phyloP scores from a whole-genome alignment of 23 red algal genomes.

The Agarophyton chilense region DNA sequence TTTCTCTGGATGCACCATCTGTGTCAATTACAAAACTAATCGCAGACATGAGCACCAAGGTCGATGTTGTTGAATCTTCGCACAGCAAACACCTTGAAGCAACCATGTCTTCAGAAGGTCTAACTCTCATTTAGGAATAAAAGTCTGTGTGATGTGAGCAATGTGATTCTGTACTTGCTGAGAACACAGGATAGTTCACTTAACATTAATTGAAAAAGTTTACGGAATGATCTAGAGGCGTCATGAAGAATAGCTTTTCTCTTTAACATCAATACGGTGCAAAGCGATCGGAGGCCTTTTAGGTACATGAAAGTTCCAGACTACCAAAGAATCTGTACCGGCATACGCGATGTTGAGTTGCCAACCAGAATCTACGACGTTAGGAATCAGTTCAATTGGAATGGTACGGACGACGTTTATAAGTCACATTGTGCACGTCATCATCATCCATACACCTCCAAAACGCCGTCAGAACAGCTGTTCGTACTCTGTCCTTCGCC shows the following conservation, averaged over 20 bases:
- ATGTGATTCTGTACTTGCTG: neutral
- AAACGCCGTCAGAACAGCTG: no score
- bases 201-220: slow-evolving; percentile 6
- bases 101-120: slow-evolving; percentile 14
- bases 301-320: no score
- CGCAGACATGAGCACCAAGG: slow-evolving; percentile 24
- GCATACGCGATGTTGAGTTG: no score
- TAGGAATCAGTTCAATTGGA: no score
- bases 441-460: no score
- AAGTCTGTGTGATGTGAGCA: neutral
- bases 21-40: slow-evolving; percentile 19
- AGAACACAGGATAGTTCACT: neutral
- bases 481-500: no score
- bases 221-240: neutral
- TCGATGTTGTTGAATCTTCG: neutral
- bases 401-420: no score
- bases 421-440: no score
- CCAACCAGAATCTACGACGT: no score
- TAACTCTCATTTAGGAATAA: slow-evolving; percentile 14
- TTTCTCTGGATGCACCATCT: slow-evolving; percentile 3
- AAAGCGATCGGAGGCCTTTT: no score
- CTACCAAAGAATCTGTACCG: no score
- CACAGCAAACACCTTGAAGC: slow-evolving; percentile 13
- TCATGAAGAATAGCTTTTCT: neutral
- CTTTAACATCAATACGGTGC: no score